phyloP scores from a whole-genome alignment of 2,329 filamentous ascomycete species.

The Nemania sp. region DNA sequence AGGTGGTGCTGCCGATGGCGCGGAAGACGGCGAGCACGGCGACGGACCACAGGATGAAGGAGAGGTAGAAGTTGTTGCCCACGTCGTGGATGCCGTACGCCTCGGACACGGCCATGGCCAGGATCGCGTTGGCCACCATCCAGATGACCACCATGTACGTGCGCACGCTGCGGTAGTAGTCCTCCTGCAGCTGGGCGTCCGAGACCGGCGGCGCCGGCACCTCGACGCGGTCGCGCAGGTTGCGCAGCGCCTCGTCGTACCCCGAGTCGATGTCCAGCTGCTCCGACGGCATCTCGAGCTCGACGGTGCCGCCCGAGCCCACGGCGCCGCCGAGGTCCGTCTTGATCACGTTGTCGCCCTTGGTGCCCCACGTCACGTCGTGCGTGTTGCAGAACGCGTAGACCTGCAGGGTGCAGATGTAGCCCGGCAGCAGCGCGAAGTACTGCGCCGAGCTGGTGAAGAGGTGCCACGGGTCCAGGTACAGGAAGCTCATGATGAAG shows the following conservation, averaged over 20 bases:
- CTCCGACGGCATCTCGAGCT: slow-evolving; percentile 96
- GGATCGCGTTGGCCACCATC: slow-evolving; percentile 89
- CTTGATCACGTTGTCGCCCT: slow-evolving; percentile 93
- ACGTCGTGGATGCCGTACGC: slow-evolving; percentile 75
- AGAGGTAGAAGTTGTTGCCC: slow-evolving; percentile 85
- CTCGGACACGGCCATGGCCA: slow-evolving; percentile 92
- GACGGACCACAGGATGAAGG: slow-evolving; percentile 91
- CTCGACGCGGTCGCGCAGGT: slow-evolving; percentile 90
- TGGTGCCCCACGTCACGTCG: slow-evolving; percentile 98
- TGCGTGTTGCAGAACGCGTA: slow-evolving; percentile 99
- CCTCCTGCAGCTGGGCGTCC: slow-evolving; percentile 89
- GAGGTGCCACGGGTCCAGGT: slow-evolving; percentile 99
- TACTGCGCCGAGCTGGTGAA: slow-evolving; percentile 91
- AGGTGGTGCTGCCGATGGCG: slow-evolving; percentile 79
- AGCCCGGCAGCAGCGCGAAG: slow-evolving; percentile 87
- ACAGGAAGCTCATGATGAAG: slow-evolving; percentile 94
- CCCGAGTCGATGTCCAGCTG: slow-evolving; percentile 98
- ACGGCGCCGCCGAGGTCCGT: slow-evolving; percentile 90
- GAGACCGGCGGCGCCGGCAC: slow-evolving; percentile 65
- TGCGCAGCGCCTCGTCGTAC: slow-evolving; percentile 95
- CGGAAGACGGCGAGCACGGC: slow-evolving; percentile 86
- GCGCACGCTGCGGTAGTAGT: slow-evolving; percentile 96
- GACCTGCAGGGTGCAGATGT: slow-evolving; percentile 96
- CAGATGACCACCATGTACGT: slow-evolving; percentile 98
- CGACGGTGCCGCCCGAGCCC: slow-evolving; percentile 77